phyloP scores from a whole-genome alignment of 2,329 filamentous ascomycete species.

The Tolypocladium pustulatum region DNA sequence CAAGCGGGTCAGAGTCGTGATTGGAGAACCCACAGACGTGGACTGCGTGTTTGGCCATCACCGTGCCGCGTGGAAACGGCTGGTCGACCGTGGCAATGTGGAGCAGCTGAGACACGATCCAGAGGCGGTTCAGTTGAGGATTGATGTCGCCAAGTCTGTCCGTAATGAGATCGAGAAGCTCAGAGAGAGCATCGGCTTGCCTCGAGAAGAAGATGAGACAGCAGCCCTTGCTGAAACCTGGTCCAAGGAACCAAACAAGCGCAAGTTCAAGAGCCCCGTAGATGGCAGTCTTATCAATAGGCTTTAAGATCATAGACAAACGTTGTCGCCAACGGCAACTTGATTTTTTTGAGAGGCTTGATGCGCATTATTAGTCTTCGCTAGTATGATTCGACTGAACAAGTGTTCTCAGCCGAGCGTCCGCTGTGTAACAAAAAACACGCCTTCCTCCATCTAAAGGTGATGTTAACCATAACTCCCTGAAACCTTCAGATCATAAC shows the following conservation, averaged over 20 bases:
- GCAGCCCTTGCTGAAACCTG: slow-evolving; percentile 74
- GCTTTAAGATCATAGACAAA: slow-evolving; percentile 11
- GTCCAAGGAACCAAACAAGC: slow-evolving; percentile 40
- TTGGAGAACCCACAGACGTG: slow-evolving; percentile 67
- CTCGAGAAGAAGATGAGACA: slow-evolving; percentile 68
- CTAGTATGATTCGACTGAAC: not conserved
- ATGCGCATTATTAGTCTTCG: not conserved
- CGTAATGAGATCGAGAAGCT: slow-evolving; percentile 74
- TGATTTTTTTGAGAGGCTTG: not conserved
- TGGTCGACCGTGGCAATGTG: slow-evolving; percentile 43
- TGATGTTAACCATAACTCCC: not conserved
- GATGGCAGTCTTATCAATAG: slow-evolving; percentile 40
- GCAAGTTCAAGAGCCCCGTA: slow-evolving; percentile 41
- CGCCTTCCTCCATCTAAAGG: not conserved
- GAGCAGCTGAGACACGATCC: slow-evolving; percentile 27
- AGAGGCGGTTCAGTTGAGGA: slow-evolving; percentile 61
- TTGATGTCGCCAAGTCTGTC: slow-evolving; percentile 70
- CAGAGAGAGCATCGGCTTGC: slow-evolving; percentile 57
- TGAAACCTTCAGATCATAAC: not conserved
- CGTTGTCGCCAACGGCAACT: not conserved
- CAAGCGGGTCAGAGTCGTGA: slow-evolving; percentile 60
- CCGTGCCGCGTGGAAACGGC: slow-evolving; percentile 59
- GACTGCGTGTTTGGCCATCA: slow-evolving; percentile 70
- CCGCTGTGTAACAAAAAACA: not conserved
- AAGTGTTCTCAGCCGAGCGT: not conserved